Evolutionary conservation across 1,284 basidiomycete genomes (phyloP), one percentile per base, ranked within the genome.

Genomic region (Anthracocystis walkeri): DNA sequence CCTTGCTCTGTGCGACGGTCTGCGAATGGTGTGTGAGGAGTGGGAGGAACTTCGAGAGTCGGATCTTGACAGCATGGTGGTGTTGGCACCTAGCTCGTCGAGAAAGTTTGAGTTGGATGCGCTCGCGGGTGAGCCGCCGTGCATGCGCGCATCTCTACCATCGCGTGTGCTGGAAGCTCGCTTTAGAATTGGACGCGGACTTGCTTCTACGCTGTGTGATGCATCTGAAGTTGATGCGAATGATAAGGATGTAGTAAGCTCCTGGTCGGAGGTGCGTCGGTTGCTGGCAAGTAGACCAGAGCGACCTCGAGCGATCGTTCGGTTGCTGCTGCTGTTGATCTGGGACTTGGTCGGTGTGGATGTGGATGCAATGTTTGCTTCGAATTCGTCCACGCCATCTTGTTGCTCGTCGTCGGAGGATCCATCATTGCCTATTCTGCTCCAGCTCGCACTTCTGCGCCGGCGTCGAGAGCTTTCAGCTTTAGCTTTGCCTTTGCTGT

Each of bases 1-100:
- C 45, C 73, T 46, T 14, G 73, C 42, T 20, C 68, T 50, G 54
- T 66, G 63, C 20, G 57, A 58, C 0, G 67, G 68, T 25, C 73
- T 62, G n/a, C 67, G 57, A 6, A 67, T 67, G 25, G 73, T 75
- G 41, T 63, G 61, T 12, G 67, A 70, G 1, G 73, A 75, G 11
- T 63, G 65, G 1, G 68, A 71, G 21, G 73, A 75, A 58, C 73
- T 67, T 53, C 67, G 64, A 8, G 73, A 75, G 55, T 71, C 68
- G 20, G 73, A 75, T 7, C 73, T 45, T 1, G 67, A 71, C 0
- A 75, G 61, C 60, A 67, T 67, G 23, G 61, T 58, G 7, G 71
- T 63, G 16, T 70, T 55, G 25, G 65, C 59, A 3, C 58, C 68
- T 1, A 67, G 49, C 35, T 75, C 61, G 44, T 66, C 73, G 12